These are phyloP conservation scores for Ophiostoma australiae DNA, from an alignment of 2,329 filamentous ascomycete species.

Conservation along the genomic window DNA sequence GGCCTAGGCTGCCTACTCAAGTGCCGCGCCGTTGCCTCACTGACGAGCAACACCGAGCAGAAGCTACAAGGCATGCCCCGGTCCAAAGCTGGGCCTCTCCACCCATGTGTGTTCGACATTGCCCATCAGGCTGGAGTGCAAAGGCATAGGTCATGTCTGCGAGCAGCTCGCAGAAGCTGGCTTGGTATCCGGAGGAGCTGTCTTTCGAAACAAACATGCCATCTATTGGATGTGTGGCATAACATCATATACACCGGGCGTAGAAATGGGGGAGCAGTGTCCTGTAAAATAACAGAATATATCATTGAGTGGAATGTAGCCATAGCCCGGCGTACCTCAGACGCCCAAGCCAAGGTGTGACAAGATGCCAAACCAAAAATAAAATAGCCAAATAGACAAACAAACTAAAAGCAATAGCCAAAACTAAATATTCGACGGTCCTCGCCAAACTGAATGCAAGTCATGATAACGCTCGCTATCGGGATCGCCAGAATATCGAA, in stretches of 20 bases:
- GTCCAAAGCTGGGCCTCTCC: background rate
- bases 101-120: background rate
- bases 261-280: background rate
- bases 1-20: background rate
- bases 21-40: no score
- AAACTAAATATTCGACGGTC: background rate
- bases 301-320: background rate
- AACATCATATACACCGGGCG: background rate
- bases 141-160: no score
- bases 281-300: background rate
- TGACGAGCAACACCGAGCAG: background rate
- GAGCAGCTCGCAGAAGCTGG: no score
- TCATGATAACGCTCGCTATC: slow-evolving; percentile 1
- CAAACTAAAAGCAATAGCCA: background rate
- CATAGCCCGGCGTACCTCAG: background rate
- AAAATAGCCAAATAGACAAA: background rate
- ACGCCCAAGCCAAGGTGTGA: background rate
- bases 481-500: background rate
- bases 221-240: background rate
- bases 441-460: background rate
- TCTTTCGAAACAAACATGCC: no score
- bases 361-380: background rate
- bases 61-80: background rate
- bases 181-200: no score
- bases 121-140: background rate